phyloP scores from a whole-genome alignment of 1,284 basidiomycete species.

The Ustilago bromivora region DNA sequence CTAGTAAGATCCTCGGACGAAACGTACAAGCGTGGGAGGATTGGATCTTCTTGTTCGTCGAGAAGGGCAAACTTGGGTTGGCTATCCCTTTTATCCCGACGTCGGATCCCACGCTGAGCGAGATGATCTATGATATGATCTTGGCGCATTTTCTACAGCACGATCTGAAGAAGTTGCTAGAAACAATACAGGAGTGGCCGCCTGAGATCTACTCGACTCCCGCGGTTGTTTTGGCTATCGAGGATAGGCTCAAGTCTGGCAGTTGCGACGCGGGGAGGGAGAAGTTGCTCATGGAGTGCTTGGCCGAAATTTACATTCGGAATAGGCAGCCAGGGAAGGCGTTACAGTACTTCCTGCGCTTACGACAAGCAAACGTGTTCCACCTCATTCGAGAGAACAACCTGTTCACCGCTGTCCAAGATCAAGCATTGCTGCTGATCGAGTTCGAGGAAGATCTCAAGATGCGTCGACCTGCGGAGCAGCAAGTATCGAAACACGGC shows the following conservation, averaged over 20 bases:
- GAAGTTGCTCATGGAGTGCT: conserved; percentile 83
- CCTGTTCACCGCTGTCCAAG: conserved; percentile 92
- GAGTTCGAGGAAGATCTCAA: conserved; percentile 92
- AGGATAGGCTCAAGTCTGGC: conserved; percentile 77
- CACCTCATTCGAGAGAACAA: conserved; percentile 94
- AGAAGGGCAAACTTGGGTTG: conserved; percentile 82
- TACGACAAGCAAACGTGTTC: conserved; percentile 90
- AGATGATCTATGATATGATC: conserved; percentile 94
- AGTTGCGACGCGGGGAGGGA: conserved; percentile 63
- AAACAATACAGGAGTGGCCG: conserved; percentile 89
- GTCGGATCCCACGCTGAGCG: conserved; percentile 81
- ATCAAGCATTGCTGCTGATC: conserved; percentile 89
- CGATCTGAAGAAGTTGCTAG: conserved; percentile 80
- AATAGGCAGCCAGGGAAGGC: conserved; percentile 95
- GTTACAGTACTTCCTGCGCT: conserved; percentile 85
- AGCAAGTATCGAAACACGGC: conserved; percentile 69
- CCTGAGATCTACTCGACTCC: conserved; percentile 87
- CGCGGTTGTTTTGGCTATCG: conserved; percentile 87
- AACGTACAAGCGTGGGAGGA: conserved; percentile 89
- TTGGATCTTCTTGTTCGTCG: conserved; percentile 92
- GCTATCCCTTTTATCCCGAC: conserved; percentile 92
- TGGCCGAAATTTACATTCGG: conserved; percentile 89
- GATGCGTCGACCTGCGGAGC: conserved; percentile 66
- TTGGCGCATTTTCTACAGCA: conserved; percentile 85
- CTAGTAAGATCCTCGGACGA: conserved; percentile 85